Evolutionary conservation across 768 basidiomycete species (phyloP), one percentile per base, ranked within the genome.

Genomic region (Trametes cubensis): DNA sequence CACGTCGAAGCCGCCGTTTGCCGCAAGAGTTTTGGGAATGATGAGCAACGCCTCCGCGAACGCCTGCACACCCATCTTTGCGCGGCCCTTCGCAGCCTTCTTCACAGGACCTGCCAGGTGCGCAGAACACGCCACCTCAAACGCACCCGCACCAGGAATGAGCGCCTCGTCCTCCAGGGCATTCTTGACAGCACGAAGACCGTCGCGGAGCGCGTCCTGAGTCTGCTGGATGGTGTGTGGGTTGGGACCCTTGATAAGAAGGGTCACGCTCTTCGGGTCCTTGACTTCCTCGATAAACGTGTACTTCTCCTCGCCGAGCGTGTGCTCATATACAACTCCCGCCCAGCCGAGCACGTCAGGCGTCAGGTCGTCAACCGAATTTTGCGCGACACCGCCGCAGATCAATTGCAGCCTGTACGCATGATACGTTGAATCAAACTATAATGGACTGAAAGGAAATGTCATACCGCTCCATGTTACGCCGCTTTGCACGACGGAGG

Each of bases 231-330:
- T 98, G 57, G 95, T 98, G 79, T 98, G 93, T 13, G 88, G 83
- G 76, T 99, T 98, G 56, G 96, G 97, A 26, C 95, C 97, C 77
- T 99, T 99, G 80, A 99, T 92, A 64, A 99, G 83, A 59, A 99
- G 81, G 5, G 97, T 98, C 55, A 98, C 97, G 59, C 88, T 90
- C 81, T 92, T 95, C 28, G 97, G 96, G 62, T 89, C 85, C 76
- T 90, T 93, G 75, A 98, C 96, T 66, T 99, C 92, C 76, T 98
- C 97, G 58, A 99, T 81, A 72, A 98, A 98, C 0, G 97, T 99
- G 76, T 83, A 99, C 73, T 98, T 99, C 73, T 99, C 97, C 78
- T 99, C 97, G 66, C 97, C 97, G 34, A 99, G 85, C 20, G 95
- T 98, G 77, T 98, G 95, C 77, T 99, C 97, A 79, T 99, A 99